Evolutionary conservation across 495 filamentous ascomycete species (phyloP).

Genomic region (Talaromyces adpressus): DNA sequence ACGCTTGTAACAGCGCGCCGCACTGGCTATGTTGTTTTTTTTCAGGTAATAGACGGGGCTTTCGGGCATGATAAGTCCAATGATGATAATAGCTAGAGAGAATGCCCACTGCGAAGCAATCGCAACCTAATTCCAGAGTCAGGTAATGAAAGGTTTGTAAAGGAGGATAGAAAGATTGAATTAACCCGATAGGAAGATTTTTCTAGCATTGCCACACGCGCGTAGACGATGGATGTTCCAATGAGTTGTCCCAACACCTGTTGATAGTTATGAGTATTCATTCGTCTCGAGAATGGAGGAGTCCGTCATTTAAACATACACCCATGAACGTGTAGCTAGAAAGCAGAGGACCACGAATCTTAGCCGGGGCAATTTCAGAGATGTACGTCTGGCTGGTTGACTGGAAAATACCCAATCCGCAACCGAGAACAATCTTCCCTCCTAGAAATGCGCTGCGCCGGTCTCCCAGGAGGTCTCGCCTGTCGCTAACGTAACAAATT

Average conservation of each 20-base stretch:
- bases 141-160: too few species aligned
- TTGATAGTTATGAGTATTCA: neutral
- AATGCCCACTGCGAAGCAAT: neutral
- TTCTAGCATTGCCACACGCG: neutral
- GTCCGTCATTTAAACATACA: too few species aligned
- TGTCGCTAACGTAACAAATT: slow-evolving; percentile 13
- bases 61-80: neutral
- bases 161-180: too few species aligned
- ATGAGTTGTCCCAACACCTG: slow-evolving; percentile 4
- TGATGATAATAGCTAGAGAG: neutral
- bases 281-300: too few species aligned
- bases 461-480: neutral
- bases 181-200: neutral
- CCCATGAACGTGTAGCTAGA: slow-evolving; percentile 15
- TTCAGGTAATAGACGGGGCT: slow-evolving; percentile 1
- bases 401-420: slow-evolving; percentile 16
- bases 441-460: slow-evolving; percentile 15
- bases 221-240: neutral
- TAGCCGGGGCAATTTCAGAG: slow-evolving; percentile 19
- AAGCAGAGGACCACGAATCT: slow-evolving; percentile 18
- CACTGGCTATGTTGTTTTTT: neutral
- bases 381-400: slow-evolving; percentile 21
- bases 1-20: too few species aligned
- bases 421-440: slow-evolving; percentile 19
- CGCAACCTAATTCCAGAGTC: too few species aligned